Evolutionary conservation across 2,329 filamentous ascomycete genomes (phyloP), one percentile per base, ranked within the genome.

Genomic region (Paraphoma chrysanthemicola): DNA sequence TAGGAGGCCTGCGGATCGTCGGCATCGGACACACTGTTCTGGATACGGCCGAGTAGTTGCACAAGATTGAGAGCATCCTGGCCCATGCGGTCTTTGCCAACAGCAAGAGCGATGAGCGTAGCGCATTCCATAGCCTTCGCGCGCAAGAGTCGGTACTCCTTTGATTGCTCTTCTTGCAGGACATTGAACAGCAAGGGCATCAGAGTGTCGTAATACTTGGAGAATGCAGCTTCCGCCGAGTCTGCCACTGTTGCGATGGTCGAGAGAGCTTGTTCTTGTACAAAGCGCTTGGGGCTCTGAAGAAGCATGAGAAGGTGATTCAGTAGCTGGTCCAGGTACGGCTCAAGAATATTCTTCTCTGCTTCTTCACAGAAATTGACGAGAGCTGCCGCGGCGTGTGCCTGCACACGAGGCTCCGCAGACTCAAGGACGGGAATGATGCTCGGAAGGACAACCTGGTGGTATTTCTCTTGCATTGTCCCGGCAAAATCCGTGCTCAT

Each of bases 61-160:
- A 98, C 94, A 41, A 99, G 83, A 42, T 88, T 90, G 79, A 95
- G 84, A 4, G 94, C 93, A 78, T 99, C 94, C 62, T 86, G 84
- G 9, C 92, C 93, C 77, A 99, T 92, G 60, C 91, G 90, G 68
- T 96, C 91, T 77, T 96, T 95, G 50, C 95, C 95, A 58, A 99
- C 95, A 30, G 95, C 95, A 51, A 99, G 82, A 31, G 95, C 92
- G 70, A 99, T 99, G 43, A 99, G 82, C 7, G 95, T 99, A 16
- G 95, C 94, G 73, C 95, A 99, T 79, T 99, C 95, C 95, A 99
- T 99, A 3, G 95, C 95, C 82, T 99, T 99, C 48, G 95, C 95
- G 56, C 94, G 88, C 39, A 99, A 85, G 45, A 98, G 82, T 51
- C 94, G 86, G 78, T 93, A 93, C 72, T 99, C 95, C 80, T 96